These are phyloP conservation scores for Lunularia cruciata DNA, from an alignment of 225 moss, liverwort and hornwort genomes.

Conservation along the genomic window DNA sequence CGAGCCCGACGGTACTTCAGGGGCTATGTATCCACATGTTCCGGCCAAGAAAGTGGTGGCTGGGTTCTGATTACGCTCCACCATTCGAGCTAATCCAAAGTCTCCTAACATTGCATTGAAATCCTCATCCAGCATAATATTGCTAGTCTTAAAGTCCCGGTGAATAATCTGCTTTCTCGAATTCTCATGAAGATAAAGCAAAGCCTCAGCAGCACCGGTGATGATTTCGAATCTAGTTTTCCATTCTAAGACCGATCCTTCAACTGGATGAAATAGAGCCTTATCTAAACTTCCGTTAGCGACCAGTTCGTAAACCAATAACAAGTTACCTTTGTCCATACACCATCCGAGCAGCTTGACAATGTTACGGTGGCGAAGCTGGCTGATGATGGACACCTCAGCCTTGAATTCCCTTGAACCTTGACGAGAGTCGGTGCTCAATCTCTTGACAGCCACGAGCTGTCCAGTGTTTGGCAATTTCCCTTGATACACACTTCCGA, in stretches of 20 bases:
- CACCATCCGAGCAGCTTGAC: conserved; percentile 66
- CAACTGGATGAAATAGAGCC: conserved; percentile 13
- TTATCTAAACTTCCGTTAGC: conserved; percentile 45
- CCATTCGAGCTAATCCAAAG: conserved; percentile 53
- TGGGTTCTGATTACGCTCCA: conserved; percentile 46
- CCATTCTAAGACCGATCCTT: conserved; percentile 7
- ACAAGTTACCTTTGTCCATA: conserved; percentile 40
- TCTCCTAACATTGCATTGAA: conserved; percentile 57
- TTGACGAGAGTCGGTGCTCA: conserved; percentile 28
- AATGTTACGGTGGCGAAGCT: conserved; percentile 62
- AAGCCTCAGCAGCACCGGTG: conserved; percentile 40
- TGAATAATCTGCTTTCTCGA: conserved; percentile 67
- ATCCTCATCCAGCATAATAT: conserved; percentile 60
- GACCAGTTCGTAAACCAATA: conserved; percentile 64
- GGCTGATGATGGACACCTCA: conserved; percentile 62
- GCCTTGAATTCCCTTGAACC: conserved; percentile 57
- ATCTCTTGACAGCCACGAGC: conserved; percentile 53
- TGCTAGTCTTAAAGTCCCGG: conserved; percentile 58
- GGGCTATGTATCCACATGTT: conserved; percentile 51
- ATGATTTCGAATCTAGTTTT: conserved; percentile 30
- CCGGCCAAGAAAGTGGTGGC: conserved; percentile 52
- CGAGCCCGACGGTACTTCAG: conserved; percentile 23
- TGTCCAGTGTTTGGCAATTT: conserved; percentile 36
- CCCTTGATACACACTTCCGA: conserved; percentile 59
- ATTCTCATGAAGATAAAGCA: conserved; percentile 50